Evolutionary conservation across 331 rosid genomes (phyloP), one percentile per base, ranked within the genome.

Genomic region (Pyrus hybrid): DNA sequence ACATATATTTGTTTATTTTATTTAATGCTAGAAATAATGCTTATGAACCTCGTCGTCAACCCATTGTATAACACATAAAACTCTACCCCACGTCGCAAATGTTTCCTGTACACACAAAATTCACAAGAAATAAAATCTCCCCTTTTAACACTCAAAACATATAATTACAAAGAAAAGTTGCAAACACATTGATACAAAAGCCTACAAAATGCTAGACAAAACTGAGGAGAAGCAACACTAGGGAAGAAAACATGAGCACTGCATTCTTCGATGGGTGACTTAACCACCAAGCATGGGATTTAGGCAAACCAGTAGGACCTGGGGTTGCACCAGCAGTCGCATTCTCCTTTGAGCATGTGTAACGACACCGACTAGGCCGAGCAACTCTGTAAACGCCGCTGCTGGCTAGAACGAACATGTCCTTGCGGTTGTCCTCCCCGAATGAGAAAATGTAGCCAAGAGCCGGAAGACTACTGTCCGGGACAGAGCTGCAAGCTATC

Each of bases 301-400:
- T 78, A 64, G 96, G 77, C 2, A 80, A 22, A 35, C 87, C 67
- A 23, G 76, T 61, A 56, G 93, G 91, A 51, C 82, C 32, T 13
- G 85, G 72, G 70, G 68, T 51, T 45, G 82, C 32, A 20, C 43
- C 63, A 10, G 90, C 47, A 7, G 94, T 81, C 4, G 69, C 84
- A 41, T 80, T 88, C 83, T 91, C 96, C 87, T 67, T 77, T 4
- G 99, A 86, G 85, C 99, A 94, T 72, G 86, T 64, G 85, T 90
- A 94, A 10, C 74, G 86, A 74, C 99, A 94, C 21, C 95, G 97
- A 37, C 96, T 90, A 5, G 99, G 95, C 37, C 88, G 88, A 74
- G 80, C 92, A 64, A 91, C 85, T 64, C 97, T 77, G 83, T 88
- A 91, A 81, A 94, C 96, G 21, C 99, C 99, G 0, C 63, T n/a